A percentile compares a stretch with the other conserved stretches of the same genome.
Evolutionary conservation across 169 alveolate species (phyloP).

Genomic region (Plasmodium malariae): DNA sequence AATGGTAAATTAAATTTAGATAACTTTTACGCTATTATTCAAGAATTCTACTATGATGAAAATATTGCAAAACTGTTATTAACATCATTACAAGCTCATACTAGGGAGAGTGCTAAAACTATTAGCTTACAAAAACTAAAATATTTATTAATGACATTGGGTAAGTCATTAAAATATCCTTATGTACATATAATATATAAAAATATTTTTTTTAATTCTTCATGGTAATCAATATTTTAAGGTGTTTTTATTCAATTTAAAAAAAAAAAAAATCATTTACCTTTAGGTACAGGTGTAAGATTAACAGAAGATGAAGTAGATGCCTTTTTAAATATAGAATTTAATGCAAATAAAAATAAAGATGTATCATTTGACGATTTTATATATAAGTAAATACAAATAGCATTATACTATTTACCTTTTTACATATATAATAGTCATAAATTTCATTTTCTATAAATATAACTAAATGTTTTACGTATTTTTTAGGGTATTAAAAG

Average conservation of each 20-base stretch:
- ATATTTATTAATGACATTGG: slow-evolving; percentile 62
- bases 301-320: slow-evolving; percentile 77
- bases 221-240: neutral
- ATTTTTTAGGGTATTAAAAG: slow-evolving; percentile 58
- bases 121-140: slow-evolving; percentile 40
- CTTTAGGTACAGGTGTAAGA: slow-evolving; percentile 50
- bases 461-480: neutral
- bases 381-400: slow-evolving; percentile 70
- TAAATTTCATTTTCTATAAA: slow-evolving; percentile 34
- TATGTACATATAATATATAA: slow-evolving; percentile 9
- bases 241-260: neutral
- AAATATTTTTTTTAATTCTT: neutral
- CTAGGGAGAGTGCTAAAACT: slow-evolving; percentile 49
- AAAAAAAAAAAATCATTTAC: slow-evolving; percentile 17
- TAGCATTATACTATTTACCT: neutral
- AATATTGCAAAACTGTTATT: slow-evolving; percentile 57
- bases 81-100: slow-evolving; percentile 49
- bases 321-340: slow-evolving; percentile 70
- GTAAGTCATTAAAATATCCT: slow-evolving; percentile 23
- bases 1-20: slow-evolving; percentile 69
- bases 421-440: slow-evolving; percentile 6
- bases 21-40: slow-evolving; percentile 61
- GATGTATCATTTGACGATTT: slow-evolving; percentile 71
- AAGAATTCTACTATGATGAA: slow-evolving; percentile 74
- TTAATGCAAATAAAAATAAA: slow-evolving; percentile 42